Evolutionary conservation across 1,284 basidiomycete species (phyloP).

Genomic region (Rhizoctonia solani): DNA sequence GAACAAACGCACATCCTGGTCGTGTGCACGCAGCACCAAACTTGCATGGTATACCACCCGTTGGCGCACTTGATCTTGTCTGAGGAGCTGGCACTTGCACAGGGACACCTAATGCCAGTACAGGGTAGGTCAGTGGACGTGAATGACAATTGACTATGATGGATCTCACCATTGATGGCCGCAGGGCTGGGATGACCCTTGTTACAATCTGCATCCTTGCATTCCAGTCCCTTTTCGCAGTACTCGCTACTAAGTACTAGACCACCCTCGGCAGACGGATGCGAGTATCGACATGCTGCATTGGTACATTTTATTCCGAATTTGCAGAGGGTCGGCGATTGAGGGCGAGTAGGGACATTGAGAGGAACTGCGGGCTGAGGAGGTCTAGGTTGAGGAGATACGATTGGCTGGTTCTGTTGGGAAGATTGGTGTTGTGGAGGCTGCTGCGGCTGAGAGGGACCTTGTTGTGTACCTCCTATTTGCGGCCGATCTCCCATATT

Average conservation of each 20-base stretch:
- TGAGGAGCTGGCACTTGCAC: constrained; percentile 27
- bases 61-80: constrained; percentile 40
- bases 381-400: constrained; percentile 47
- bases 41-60: constrained; percentile 59
- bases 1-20: constrained; percentile 69
- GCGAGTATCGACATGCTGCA: constrained; percentile 81
- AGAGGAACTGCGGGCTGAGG: constrained; percentile 36
- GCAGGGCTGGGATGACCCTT: constrained; percentile 88
- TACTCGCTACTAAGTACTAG: constrained; percentile 89
- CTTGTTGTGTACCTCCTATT: constrained; percentile 3
- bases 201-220: constrained; percentile 88
- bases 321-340: constrained; percentile 87
- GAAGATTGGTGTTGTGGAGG: background rate
- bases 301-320: constrained; percentile 88
- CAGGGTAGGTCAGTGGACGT: background rate
- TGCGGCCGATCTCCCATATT: constrained; percentile 34
- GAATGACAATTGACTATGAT: background rate
- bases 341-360: constrained; percentile 68
- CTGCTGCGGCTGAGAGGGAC: background rate
- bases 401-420: constrained; percentile 41
- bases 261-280: constrained; percentile 89
- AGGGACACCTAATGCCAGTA: constrained; percentile 37
- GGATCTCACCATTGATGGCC: constrained; percentile 53
- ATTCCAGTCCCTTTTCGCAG: constrained; percentile 82
- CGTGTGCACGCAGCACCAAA: constrained; percentile 76